phyloP scores from a whole-genome alignment of 1,139 yeast species.

The Insectozyma bohioensis region DNA sequence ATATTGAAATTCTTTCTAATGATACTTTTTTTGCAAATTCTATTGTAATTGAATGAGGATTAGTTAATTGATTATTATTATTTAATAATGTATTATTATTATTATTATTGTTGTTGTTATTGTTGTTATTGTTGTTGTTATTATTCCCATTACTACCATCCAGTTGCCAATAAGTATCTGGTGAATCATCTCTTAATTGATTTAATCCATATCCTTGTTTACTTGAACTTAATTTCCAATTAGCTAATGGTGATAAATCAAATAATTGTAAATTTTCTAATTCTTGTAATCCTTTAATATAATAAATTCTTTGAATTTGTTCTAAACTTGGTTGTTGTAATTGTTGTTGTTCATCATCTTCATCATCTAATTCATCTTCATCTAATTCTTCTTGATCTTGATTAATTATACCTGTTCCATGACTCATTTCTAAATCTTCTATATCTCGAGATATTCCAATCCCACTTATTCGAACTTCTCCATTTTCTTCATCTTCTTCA shows the following conservation, averaged over 20 bases:
- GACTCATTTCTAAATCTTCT: conserved; percentile 4
- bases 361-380: conserved; percentile 4
- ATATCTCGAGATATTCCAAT: conserved; percentile 2
- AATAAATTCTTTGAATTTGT: conserved; percentile 43
- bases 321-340: conserved; percentile 33
- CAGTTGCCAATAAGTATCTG: conserved; percentile 87
- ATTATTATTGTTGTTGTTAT: conserved; percentile 23
- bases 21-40: conserved; percentile 80
- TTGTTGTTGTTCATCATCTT: conserved; percentile 1
- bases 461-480: conserved; percentile 7
- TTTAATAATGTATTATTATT: conserved; percentile 27
- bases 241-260: conserved; percentile 79
- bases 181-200: conserved; percentile 73
- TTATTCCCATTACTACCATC: conserved; percentile 61
- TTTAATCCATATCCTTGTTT: conserved; percentile 73
- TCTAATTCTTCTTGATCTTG: conserved; percentile 3
- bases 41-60: conserved; percentile 80
- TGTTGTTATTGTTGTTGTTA: conserved; percentile 20
- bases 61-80: conserved; percentile 41
- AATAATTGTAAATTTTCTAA: conserved; percentile 57
- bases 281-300: conserved; percentile 50
- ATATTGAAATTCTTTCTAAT: conserved; percentile 68
- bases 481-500: conserved; percentile 4
- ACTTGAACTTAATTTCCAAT: conserved; percentile 80
- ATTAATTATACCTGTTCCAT: too few relatives aligned